Evolutionary conservation across 1,284 basidiomycete species (phyloP), one percentile per base, ranked within the genome.

Genomic region (Trichosporon sp.): DNA sequence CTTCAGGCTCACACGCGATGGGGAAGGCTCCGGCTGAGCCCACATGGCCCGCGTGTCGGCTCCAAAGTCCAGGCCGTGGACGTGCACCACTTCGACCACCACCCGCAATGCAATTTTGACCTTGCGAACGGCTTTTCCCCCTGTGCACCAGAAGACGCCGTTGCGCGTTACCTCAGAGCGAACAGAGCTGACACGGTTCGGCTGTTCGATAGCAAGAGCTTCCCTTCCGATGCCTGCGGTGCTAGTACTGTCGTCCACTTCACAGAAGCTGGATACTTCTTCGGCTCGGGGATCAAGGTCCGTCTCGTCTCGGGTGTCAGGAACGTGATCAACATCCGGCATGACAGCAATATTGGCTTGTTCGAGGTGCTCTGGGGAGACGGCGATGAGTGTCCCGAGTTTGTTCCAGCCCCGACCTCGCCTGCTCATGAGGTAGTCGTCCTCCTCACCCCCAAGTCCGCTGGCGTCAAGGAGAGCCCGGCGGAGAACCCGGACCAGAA

Each of bases 341-440:
- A 35, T 14, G 32, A 16, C 14, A 7, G 7, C 31, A 63, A 63
- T n/a, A 31, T 63, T 12, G 59, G 59, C 14, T 14, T 35, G 32
- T 63, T 63, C 31, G 59, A 63, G 16, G 59, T 63, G 0, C 59
- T 63, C 31, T 63, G 59, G 59, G 59, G 59, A 12, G 32, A 37
- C 14, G 16, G 16, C 32, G 16, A 63, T 11, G 35, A 8, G 14
- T 63, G 59, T 16, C 14, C n/a, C 14, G 6, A 37, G 32, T 37
- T 32, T 32, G 31, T 8, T 16, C 59, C 16, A 14, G 2, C 12
- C 5, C 6, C 59, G 26, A 6, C 10, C 59, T 16, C 59, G 16
- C 31, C 31, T 16, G 32, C 16, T 6, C 31, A 4, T 4, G 31
- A 35, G 1, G 59, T 35, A 2, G 59, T 63, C 1, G 16, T 63